These are phyloP conservation scores for Dothideomycetes sp. DNA, from an alignment of 2,329 filamentous ascomycete species.

Conservation along the genomic window DNA sequence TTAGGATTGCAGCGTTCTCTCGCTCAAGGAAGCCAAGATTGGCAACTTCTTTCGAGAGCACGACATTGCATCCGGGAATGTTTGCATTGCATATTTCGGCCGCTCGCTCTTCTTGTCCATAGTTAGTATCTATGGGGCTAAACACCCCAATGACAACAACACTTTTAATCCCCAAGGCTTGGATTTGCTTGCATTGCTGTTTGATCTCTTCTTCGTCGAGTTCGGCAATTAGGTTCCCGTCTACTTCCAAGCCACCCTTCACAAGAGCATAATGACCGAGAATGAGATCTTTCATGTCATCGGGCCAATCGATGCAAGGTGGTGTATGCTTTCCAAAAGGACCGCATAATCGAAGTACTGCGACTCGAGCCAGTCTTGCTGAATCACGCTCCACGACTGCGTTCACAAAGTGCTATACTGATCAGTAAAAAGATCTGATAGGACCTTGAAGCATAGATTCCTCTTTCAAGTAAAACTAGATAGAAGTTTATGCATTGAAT, in stretches of 20 bases:
- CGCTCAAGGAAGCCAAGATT: constrained; percentile 5
- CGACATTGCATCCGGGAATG: constrained; percentile 3
- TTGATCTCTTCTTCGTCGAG: constrained; percentile 4
- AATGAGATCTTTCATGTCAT: constrained; percentile 33
- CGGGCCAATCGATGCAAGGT: constrained; percentile 40
- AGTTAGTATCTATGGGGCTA: constrained; percentile 6
- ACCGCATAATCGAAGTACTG: constrained; percentile 16
- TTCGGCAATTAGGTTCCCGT: constrained; percentile 7
- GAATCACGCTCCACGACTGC: constrained; percentile 5
- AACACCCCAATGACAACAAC: constrained; percentile 7
- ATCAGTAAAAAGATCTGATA: too few species aligned
- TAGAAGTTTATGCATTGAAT: too few species aligned
- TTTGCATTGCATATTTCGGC: not conserved
- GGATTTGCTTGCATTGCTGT: constrained; percentile 4
- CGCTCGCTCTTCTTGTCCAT: constrained; percentile 7
- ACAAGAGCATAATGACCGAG: constrained; percentile 30
- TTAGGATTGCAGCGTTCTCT: constrained; percentile 5
- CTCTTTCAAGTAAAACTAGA: too few species aligned
- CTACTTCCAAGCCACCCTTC: constrained; percentile 13
- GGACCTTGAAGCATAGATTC: too few species aligned
- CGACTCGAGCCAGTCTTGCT: constrained; percentile 4
- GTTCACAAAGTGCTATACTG: constrained; percentile 5
- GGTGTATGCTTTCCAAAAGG: constrained; percentile 38
- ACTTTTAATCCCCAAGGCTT: constrained; percentile 4
- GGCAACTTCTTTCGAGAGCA: constrained; percentile 4